A percentile compares a stretch with the other conserved stretches of the same genome.
Conservation (phyloP, 2,329 filamentous ascomycete genomes). For the Arthrobotrys megalospora region DNA sequence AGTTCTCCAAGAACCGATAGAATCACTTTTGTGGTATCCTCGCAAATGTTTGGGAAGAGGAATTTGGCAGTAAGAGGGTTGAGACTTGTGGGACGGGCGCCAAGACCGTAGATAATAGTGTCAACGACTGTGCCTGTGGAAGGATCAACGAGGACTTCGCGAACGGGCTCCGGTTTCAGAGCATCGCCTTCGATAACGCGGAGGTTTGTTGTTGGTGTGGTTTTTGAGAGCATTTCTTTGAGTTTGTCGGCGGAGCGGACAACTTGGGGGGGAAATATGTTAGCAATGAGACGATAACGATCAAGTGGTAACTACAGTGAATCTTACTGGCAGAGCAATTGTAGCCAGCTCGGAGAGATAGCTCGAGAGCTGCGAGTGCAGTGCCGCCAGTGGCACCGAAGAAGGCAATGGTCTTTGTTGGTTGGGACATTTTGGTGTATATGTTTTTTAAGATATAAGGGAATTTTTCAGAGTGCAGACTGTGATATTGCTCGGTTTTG, state of each 20-base stretch:
- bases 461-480: not conserved
- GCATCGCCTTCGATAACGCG: conserved; percentile 71
- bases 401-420: conserved; percentile 70
- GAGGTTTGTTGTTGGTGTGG: conserved; percentile 68
- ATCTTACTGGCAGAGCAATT: conserved; percentile 68
- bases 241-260: conserved; percentile 50
- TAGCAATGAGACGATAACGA: not conserved
- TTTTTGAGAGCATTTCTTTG: conserved; percentile 29
- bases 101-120: conserved; percentile 71
- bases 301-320: not conserved
- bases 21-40: conserved; percentile 69
- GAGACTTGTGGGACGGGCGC: conserved; percentile 66
- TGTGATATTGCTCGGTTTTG: not conserved
- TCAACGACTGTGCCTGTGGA: conserved; percentile 67
- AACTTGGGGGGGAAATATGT: conserved; percentile 24
- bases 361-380: conserved; percentile 70
- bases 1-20: conserved; percentile 65
- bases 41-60: conserved; percentile 71
- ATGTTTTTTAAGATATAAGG: conserved; percentile 12
- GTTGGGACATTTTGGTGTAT: conserved; percentile 37
- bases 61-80: conserved; percentile 51
- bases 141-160: conserved; percentile 66
- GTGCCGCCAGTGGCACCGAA: conserved; percentile 72
- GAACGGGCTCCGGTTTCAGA: conserved; percentile 68
- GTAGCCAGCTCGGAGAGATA: conserved; percentile 70